Conservation (phyloP, 371 early-diverging fungal species). For the Capniomyces stellatus region DNA sequence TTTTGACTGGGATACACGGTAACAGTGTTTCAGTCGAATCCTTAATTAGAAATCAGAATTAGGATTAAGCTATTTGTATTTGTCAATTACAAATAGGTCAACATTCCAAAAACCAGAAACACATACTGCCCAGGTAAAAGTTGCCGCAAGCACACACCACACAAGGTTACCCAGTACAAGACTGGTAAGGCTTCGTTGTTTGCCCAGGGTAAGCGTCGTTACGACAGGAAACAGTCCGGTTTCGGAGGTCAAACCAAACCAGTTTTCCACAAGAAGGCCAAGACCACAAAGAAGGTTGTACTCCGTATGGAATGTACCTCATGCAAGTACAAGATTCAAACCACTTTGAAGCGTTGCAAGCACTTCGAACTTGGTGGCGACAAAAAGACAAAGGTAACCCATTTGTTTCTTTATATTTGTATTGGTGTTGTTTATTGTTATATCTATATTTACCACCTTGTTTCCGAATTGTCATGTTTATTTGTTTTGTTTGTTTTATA, state of each 20-base stretch:
- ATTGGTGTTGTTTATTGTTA: not conserved
- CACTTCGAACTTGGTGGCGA: constrained; percentile 99
- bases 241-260: constrained; percentile 99
- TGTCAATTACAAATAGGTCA: no score
- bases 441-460: not conserved
- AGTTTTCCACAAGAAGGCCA: constrained; percentile 86
- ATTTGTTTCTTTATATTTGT: not conserved
- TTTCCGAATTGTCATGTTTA: not conserved
- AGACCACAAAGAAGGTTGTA: constrained; percentile 99
- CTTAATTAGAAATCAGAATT: no score
- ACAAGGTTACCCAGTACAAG: constrained; percentile 99
- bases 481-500: not conserved
- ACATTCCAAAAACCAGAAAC: constrained; percentile 94
- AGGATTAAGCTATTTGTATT: no score
- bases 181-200: constrained; percentile 95
- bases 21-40: no score
- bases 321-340: constrained; percentile 94
- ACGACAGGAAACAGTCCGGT: constrained; percentile 78
- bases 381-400: constrained; percentile 65
- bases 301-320: constrained; percentile 95
- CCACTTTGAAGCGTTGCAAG: constrained; percentile 96
- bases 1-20: no score
- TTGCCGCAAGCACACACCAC: constrained; percentile 95
- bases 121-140: constrained; percentile 93
- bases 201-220: constrained; percentile 90